A percentile compares a stretch with the other conserved stretches of the same genome.
These are phyloP conservation scores for Penicillium dipodomyicola DNA, from an alignment of 495 filamentous ascomycete genomes.

Conservation along the genomic window DNA sequence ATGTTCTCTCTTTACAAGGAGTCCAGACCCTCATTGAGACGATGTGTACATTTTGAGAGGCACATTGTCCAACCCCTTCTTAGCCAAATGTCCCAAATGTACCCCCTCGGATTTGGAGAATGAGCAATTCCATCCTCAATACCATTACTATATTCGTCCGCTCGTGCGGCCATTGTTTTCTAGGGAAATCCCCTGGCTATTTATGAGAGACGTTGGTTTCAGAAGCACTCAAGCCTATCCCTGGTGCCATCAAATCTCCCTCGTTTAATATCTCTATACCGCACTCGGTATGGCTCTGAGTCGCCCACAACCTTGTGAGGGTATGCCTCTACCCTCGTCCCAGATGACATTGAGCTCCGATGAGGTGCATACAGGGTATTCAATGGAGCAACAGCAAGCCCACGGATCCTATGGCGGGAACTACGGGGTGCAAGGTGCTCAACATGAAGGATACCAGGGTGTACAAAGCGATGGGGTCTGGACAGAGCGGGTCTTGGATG, in stretches of 20 bases:
- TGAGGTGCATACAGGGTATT: slow-evolving; percentile 16
- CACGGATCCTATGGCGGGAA: slow-evolving; percentile 37
- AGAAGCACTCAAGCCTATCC: background rate
- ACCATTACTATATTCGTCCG: background rate
- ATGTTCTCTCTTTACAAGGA: background rate
- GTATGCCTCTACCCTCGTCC: slow-evolving; percentile 9
- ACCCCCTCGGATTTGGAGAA: slow-evolving; percentile 2
- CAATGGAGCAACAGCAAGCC: slow-evolving; percentile 19
- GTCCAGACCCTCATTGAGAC: background rate
- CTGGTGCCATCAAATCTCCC: background rate
- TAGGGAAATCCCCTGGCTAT: background rate
- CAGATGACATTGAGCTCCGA: slow-evolving; percentile 15
- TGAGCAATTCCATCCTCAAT: background rate
- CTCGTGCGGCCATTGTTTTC: background rate
- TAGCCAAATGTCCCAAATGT: background rate
- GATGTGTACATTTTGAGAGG: slow-evolving; percentile 3
- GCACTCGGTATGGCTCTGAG: slow-evolving; percentile 18
- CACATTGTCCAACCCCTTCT: background rate
- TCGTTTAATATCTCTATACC: background rate
- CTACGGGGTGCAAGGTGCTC: slow-evolving; percentile 48
- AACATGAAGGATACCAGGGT: slow-evolving; percentile 62
- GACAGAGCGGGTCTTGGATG: slow-evolving; percentile 84
- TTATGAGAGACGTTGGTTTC: background rate
- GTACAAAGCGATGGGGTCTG: slow-evolving; percentile 85
- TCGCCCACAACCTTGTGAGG: slow-evolving; percentile 17